Conservation (phyloP, 768 basidiomycete genomes). For the Cystobasidium ongulense region DNA sequence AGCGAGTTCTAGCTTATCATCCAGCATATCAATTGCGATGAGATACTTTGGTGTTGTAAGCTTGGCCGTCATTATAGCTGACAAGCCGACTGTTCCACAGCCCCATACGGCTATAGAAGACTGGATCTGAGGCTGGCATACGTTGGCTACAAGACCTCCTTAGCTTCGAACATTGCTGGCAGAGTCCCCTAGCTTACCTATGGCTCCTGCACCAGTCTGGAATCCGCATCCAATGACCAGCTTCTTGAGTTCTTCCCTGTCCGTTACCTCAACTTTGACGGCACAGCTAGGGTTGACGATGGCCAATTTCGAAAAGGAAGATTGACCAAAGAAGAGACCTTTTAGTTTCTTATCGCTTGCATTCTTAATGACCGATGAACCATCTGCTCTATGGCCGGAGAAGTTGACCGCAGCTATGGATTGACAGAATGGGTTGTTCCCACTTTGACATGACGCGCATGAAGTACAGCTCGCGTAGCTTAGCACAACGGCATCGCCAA, state of each 20-base stretch:
- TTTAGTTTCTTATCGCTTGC: neutral
- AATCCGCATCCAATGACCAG: constrained; percentile 16
- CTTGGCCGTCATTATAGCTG: constrained; percentile 1
- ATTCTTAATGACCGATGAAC: neutral
- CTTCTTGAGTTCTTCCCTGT: constrained; percentile 9
- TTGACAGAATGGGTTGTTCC: neutral
- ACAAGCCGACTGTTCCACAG: neutral
- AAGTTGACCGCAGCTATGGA: neutral
- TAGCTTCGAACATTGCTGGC: neutral
- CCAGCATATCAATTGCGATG: constrained; percentile 4
- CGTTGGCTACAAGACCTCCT: neutral
- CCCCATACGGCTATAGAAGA: constrained; percentile 8
- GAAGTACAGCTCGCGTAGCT: neutral
- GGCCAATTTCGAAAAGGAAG: constrained; percentile 18
- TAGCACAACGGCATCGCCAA: constrained; percentile 17
- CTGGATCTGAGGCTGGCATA: constrained; percentile 16
- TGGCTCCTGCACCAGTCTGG: constrained; percentile 9
- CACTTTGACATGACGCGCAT: constrained; percentile 8
- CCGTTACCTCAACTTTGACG: constrained; percentile 10
- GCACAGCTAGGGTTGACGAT: constrained; percentile 17
- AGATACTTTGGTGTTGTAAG: neutral
- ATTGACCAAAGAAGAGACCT: constrained; percentile 24
- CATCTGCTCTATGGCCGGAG: constrained; percentile 8
- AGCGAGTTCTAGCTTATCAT: neutral
- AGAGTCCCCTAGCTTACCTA: neutral